Percentiles rank a stretch among this genome's conserved stretches.
phyloP scores from a whole-genome alignment of 352 stramenopile genomes.

The Pythium volutum region DNA sequence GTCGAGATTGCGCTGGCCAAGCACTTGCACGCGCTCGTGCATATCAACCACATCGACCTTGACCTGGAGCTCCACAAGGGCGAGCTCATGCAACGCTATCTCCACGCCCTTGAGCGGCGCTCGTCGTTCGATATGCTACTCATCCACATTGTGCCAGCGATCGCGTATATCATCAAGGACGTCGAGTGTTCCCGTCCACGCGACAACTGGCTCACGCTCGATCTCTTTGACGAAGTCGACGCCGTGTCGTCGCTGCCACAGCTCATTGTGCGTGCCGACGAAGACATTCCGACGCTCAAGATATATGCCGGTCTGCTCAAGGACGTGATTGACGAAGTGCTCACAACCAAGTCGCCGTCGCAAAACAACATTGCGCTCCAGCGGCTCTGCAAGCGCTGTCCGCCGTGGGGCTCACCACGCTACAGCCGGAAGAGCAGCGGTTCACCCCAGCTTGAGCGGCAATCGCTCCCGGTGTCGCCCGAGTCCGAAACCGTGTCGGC shows the following conservation, averaged over 20 bases:
- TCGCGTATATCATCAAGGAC: constrained; percentile 80
- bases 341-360: constrained; percentile 51
- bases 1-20: constrained; percentile 82
- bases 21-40: constrained; percentile 74
- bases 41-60: constrained; percentile 56
- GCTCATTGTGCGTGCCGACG: constrained; percentile 54
- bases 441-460: constrained; percentile 36
- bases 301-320: constrained; percentile 79
- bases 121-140: constrained; percentile 84
- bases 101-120: constrained; percentile 57
- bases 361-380: constrained; percentile 71
- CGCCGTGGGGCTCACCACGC: constrained; percentile 35
- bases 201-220: constrained; percentile 69
- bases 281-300: constrained; percentile 58
- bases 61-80: constrained; percentile 65
- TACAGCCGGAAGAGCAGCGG: constrained; percentile 21
- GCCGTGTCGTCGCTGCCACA: constrained; percentile 51
- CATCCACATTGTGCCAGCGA: constrained; percentile 79
- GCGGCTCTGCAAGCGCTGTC: constrained; percentile 65
- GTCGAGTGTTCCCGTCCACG: constrained; percentile 52
- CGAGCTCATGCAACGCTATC: constrained; percentile 62
- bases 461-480: constrained; percentile 5
- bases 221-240: constrained; percentile 63
- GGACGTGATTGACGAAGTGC: constrained; percentile 74
- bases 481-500: constrained; percentile 14